Evolutionary conservation across 2,329 filamentous ascomycete genomes (phyloP).

Genomic region (Coniochaeta hoffmannii): DNA sequence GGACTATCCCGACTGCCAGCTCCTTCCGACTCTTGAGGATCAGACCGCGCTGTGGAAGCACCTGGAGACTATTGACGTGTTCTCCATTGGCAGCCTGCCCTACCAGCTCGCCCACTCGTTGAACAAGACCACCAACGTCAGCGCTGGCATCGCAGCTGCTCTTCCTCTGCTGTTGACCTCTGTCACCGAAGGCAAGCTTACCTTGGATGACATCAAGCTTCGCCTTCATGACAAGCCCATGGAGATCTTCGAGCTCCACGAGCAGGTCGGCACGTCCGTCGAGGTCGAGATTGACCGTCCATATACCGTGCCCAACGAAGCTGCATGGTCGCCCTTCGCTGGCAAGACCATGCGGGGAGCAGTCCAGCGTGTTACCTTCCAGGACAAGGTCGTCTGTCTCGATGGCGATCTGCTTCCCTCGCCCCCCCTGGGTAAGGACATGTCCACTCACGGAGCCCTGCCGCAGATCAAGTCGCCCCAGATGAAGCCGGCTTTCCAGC

Average conservation of each 20-base stretch:
- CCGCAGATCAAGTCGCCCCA: slow-evolving; percentile 46
- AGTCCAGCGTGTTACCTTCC: slow-evolving; percentile 69
- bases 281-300: slow-evolving; percentile 71
- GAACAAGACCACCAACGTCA: slow-evolving; percentile 46
- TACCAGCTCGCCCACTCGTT: slow-evolving; percentile 61
- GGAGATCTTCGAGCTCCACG: slow-evolving; percentile 75
- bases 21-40: slow-evolving; percentile 59
- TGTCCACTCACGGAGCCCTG: slow-evolving; percentile 59
- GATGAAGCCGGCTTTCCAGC: slow-evolving; percentile 40
- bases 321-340: slow-evolving; percentile 63
- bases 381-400: slow-evolving; percentile 65
- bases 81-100: slow-evolving; percentile 71
- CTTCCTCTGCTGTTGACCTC: slow-evolving; percentile 70
- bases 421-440: slow-evolving; percentile 59
- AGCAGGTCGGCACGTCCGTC: slow-evolving; percentile 64
- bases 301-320: slow-evolving; percentile 46
- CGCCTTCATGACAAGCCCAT: slow-evolving; percentile 73
- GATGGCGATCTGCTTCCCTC: slow-evolving; percentile 57
- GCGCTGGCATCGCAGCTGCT: slow-evolving; percentile 64
- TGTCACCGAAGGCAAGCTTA: slow-evolving; percentile 65
- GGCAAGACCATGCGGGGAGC: slow-evolving; percentile 62
- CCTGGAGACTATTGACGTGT: slow-evolving; percentile 66
- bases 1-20: slow-evolving; percentile 60
- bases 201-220: slow-evolving; percentile 63
- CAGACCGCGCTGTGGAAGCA: slow-evolving; percentile 70